These are phyloP conservation scores for Spizellomyces sp. DNA, from an alignment of 192 early-diverging fungal genomes.

Conservation along the genomic window DNA sequence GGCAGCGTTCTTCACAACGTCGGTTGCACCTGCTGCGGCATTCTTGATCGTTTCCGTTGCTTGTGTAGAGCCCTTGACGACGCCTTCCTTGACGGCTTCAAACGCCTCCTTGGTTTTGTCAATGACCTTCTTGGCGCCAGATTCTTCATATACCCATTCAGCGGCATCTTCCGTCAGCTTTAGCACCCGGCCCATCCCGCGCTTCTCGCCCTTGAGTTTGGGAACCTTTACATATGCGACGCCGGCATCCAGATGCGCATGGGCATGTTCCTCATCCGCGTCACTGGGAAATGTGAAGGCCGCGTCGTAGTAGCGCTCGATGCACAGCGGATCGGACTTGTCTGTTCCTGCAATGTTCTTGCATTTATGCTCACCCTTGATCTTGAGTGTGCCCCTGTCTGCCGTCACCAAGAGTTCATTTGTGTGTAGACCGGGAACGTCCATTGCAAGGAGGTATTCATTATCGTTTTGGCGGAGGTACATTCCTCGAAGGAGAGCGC, in stretches of 20 bases:
- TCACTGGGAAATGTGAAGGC: constrained; percentile 27
- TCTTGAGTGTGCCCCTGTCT: constrained; percentile 19
- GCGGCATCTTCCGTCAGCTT: constrained; percentile 22
- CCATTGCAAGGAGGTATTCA: constrained; percentile 25
- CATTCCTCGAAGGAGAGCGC: constrained; percentile 21
- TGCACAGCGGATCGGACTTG: constrained; percentile 26
- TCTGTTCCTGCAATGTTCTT: constrained; percentile 1
- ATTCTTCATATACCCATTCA: constrained; percentile 21
- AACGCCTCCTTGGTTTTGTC: constrained; percentile 4
- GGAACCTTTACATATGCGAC: constrained; percentile 25
- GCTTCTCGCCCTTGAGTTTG: constrained; percentile 26
- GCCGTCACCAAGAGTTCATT: constrained; percentile 15
- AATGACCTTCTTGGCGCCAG: constrained; percentile 23
- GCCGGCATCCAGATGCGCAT: constrained; percentile 22
- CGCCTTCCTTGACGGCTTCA: neutral
- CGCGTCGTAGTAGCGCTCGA: constrained; percentile 30
- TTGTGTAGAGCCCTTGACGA: neutral
- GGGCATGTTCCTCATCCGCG: constrained; percentile 24
- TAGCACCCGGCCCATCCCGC: constrained; percentile 31
- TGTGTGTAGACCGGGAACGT: constrained; percentile 33
- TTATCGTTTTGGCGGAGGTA: constrained; percentile 24
- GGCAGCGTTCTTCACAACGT: neutral
- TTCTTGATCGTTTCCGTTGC: neutral
- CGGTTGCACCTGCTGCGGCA: neutral
- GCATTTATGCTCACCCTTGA: constrained; percentile 26